Percentiles rank a stretch among this genome's conserved stretches.
Evolutionary conservation across 257 asterid species (phyloP).

Genomic region (Fraxinus quadrangulata): DNA sequence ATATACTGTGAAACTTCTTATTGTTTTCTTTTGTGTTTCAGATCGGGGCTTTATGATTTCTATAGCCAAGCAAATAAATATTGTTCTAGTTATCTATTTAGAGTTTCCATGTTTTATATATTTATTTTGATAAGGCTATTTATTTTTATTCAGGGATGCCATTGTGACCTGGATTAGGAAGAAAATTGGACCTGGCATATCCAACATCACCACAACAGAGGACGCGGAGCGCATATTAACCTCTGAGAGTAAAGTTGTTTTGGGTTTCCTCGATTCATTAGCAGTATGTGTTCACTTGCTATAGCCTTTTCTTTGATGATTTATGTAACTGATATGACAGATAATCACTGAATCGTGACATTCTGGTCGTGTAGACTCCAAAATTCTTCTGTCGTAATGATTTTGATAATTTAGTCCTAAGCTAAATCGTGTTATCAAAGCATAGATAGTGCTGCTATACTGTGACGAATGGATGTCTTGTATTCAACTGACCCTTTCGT

Average conservation of each 20-base stretch:
- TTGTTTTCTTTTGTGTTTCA: neutral
- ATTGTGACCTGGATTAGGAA: constrained; percentile 89
- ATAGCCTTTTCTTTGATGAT: constrained; percentile 15
- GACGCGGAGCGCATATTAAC: constrained; percentile 79
- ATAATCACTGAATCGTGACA: neutral
- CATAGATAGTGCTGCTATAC: neutral
- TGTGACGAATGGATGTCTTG: too few species aligned
- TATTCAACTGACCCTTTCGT: too few species aligned
- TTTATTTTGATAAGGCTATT: constrained; percentile 15
- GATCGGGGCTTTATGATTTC: neutral
- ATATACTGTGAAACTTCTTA: neutral
- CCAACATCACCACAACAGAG: constrained; percentile 72
- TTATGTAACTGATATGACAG: neutral
- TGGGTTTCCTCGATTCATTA: constrained; percentile 75
- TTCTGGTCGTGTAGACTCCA: neutral
- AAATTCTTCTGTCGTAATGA: neutral
- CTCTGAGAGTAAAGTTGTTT: constrained; percentile 57
- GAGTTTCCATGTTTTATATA: neutral
- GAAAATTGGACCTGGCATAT: constrained; percentile 80
- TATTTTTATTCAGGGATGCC: constrained; percentile 57
- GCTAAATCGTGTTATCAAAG: neutral
- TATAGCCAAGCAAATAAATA: neutral
- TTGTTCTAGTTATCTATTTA: constrained; percentile 4
- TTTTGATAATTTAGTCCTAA: neutral
- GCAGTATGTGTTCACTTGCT: constrained; percentile 52